Evolutionary conservation across 495 filamentous ascomycete species (phyloP).

Genomic region (Oidiodendron maius): DNA sequence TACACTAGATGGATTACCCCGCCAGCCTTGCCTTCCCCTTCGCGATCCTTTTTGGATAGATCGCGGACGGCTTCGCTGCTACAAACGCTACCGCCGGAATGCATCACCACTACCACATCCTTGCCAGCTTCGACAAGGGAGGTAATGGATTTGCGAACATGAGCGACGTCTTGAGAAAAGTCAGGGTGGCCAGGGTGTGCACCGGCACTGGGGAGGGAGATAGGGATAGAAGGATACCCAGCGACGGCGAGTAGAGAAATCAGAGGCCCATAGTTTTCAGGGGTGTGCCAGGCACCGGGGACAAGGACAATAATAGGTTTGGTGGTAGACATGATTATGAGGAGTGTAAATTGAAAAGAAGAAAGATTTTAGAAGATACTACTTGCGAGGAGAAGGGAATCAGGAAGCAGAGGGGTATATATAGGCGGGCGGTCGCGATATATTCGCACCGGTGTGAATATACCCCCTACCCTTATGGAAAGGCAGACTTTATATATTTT

Average conservation of each 20-base stretch:
- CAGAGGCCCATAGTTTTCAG: not conserved
- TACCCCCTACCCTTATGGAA: too few species aligned
- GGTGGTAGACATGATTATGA: constrained; percentile 1
- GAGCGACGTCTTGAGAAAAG: not conserved
- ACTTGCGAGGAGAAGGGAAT: too few species aligned
- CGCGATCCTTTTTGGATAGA: constrained; percentile 1
- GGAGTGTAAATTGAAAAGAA: too few species aligned
- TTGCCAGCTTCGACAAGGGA: not conserved
- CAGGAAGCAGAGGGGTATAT: too few species aligned
- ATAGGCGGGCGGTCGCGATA: too few species aligned
- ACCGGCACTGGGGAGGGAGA: constrained; percentile 1
- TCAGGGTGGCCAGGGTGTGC: not conserved
- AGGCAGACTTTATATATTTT: too few species aligned
- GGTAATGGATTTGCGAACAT: constrained; percentile 1
- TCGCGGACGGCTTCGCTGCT: constrained; percentile 1
- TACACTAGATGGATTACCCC: not conserved
- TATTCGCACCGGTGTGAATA: too few species aligned
- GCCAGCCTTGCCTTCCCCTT: constrained; percentile 1
- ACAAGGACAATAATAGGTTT: constrained; percentile 5
- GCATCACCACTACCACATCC: constrained; percentile 7
- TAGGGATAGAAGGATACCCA: not conserved
- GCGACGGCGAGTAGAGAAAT: not conserved
- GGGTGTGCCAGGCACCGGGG: constrained; percentile 4
- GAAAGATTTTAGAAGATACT: too few species aligned
- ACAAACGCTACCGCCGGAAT: not conserved